phyloP scores from a whole-genome alignment of 23 red algal species.

The Chondrus crispus region DNA sequence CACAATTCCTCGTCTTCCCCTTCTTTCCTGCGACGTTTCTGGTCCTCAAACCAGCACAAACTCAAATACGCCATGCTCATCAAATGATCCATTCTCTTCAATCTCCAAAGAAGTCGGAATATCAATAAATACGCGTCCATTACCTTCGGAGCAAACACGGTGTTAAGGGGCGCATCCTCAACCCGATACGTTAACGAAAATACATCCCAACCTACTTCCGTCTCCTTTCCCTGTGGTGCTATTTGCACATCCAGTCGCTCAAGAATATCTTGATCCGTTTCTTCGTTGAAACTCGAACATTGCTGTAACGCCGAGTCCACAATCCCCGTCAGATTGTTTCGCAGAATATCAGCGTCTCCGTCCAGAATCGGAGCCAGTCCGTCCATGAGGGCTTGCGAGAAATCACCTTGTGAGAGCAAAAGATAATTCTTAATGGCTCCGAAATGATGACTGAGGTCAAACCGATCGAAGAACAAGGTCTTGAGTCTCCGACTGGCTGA shows the following conservation, averaged over 20 bases:
- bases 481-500: slow-evolving; percentile 68
- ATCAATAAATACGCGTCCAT: slow-evolving; percentile 83
- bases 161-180: slow-evolving; percentile 82
- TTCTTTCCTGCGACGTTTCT: not conserved
- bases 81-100: slow-evolving; percentile 76
- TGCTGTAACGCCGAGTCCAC: slow-evolving; percentile 62
- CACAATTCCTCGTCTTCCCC: not conserved
- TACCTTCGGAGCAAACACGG: slow-evolving; percentile 77
- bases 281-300: slow-evolving; percentile 68
- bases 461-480: slow-evolving; percentile 70
- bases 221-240: slow-evolving; percentile 12
- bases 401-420: slow-evolving; percentile 82
- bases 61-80: slow-evolving; percentile 40
- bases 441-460: slow-evolving; percentile 71
- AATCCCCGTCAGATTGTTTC: slow-evolving; percentile 69
- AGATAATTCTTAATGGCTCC: slow-evolving; percentile 67
- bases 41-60: slow-evolving; percentile 15
- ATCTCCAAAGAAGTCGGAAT: slow-evolving; percentile 73
- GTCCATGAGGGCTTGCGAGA: slow-evolving; percentile 78
- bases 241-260: slow-evolving; percentile 82
- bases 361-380: slow-evolving; percentile 60
- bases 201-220: slow-evolving; percentile 71
- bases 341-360: slow-evolving; percentile 58
- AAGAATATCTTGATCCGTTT: slow-evolving; percentile 61
- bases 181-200: slow-evolving; percentile 81